Percentiles rank a stretch among this genome's conserved stretches.
These are phyloP conservation scores for Cyclotella cryptica DNA, from an alignment of 108 stramenopile species.

Conservation along the genomic window DNA sequence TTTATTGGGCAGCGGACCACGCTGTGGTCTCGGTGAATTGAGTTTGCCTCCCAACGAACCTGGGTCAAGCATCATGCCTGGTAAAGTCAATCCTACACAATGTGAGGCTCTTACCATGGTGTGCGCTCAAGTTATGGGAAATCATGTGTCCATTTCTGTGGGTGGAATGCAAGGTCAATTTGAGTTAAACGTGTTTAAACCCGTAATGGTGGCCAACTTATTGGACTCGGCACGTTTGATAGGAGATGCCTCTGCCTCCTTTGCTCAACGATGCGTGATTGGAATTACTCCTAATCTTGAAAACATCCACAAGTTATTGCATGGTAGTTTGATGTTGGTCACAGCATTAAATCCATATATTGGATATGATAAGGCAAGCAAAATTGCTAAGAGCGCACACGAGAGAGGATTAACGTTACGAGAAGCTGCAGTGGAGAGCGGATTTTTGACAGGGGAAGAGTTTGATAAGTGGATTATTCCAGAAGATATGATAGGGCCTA, in stretches of 20 bases:
- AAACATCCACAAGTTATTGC: constrained; percentile 86
- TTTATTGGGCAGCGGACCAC: constrained; percentile 92
- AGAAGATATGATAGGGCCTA: constrained; percentile 95
- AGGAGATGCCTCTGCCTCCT: constrained; percentile 88
- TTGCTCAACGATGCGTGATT: constrained; percentile 90
- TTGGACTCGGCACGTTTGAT: constrained; percentile 93
- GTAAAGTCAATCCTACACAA: constrained; percentile 99
- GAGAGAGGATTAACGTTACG: constrained; percentile 92
- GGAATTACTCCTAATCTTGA: constrained; percentile 90
- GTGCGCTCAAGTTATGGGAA: constrained; percentile 98
- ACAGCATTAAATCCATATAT: constrained; percentile 98
- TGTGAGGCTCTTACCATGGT: constrained; percentile 99
- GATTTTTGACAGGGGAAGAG: constrained; percentile 91
- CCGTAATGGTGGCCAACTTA: constrained; percentile 94
- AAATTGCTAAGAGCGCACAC: constrained; percentile 97
- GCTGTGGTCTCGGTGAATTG: constrained; percentile 97
- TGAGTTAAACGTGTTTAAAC: constrained; percentile 99
- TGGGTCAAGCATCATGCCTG: constrained; percentile 98
- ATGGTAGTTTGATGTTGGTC: constrained; percentile 96
- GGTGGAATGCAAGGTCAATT: constrained; percentile 98
- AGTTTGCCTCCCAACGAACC: constrained; percentile 97
- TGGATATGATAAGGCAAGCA: constrained; percentile 97
- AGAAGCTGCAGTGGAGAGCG: constrained; percentile 90
- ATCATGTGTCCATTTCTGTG: constrained; percentile 92
- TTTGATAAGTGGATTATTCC: constrained; percentile 97